Conservation (phyloP, 129 eudicot genomes). For the Pittosporum tobira region DNA sequence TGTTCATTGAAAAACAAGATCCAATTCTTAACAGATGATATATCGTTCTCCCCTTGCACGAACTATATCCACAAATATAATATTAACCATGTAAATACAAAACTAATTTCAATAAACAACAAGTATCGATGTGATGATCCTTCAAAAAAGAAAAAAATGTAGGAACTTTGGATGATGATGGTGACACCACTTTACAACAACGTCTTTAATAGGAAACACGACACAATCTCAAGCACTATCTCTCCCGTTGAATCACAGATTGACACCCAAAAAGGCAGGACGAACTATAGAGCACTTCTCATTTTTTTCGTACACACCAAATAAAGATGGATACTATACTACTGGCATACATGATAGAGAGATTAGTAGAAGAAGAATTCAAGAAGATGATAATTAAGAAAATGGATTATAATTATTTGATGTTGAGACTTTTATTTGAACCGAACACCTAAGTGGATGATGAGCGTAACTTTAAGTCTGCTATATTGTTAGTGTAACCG, state of each 20-base stretch:
- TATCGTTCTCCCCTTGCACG: too few species aligned
- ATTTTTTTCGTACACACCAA: neutral
- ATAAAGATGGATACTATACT: constrained; percentile 4
- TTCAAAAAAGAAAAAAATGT: neutral
- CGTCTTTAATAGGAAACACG: constrained; percentile 7
- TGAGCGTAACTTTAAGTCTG: too few species aligned
- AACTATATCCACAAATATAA: too few species aligned
- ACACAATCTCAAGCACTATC: constrained; percentile 10
- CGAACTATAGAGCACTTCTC: constrained; percentile 1
- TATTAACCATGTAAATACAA: too few species aligned
- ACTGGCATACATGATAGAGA: constrained; percentile 1
- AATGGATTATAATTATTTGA: too few species aligned
- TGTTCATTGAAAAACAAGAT: too few species aligned
- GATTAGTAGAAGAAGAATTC: neutral
- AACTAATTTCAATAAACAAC: too few species aligned
- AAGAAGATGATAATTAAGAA: too few species aligned
- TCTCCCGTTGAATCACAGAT: neutral
- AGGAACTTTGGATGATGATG: neutral
- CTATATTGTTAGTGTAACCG: too few species aligned
- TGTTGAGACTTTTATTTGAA: too few species aligned
- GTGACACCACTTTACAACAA: neutral
- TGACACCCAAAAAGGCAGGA: neutral
- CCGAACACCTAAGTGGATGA: too few species aligned
- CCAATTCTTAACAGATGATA: too few species aligned
- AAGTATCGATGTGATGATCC: neutral